These are phyloP conservation scores for Geotrichum bryndzae DNA, from an alignment of 1,139 yeast species.

Conservation along the genomic window DNA sequence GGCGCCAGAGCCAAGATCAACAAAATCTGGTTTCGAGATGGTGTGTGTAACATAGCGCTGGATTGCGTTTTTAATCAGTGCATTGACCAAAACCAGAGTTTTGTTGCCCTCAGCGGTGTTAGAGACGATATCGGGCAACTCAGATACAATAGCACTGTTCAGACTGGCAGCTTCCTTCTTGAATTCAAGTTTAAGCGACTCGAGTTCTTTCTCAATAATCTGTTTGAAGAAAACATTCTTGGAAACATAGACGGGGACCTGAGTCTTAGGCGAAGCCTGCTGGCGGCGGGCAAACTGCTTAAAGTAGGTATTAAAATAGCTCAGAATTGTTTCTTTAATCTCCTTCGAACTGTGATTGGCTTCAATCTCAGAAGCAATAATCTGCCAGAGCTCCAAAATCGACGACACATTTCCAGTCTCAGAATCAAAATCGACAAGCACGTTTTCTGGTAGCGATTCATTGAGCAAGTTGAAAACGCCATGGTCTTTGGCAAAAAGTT, in stretches of 20 bases:
- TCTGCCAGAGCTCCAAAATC: background rate
- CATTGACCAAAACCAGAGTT: background rate
- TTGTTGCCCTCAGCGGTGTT: background rate
- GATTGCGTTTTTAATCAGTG: constrained; percentile 8
- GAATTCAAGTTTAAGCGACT: background rate
- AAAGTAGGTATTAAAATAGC: background rate
- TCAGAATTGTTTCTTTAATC: background rate
- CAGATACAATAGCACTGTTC: background rate
- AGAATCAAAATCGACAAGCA: background rate
- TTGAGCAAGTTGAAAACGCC: background rate
- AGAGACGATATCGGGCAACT: background rate
- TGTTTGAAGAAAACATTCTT: background rate
- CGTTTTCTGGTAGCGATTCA: background rate
- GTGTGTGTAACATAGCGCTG: constrained; percentile 14
- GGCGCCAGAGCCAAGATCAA: constrained; percentile 31
- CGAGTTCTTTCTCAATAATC: background rate
- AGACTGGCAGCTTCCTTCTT: background rate
- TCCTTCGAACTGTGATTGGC: background rate
- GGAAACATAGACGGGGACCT: background rate
- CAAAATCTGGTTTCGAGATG: constrained; percentile 30
- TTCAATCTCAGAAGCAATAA: background rate
- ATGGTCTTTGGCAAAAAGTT: background rate
- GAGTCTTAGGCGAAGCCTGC: background rate
- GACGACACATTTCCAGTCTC: background rate
- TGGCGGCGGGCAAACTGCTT: background rate